A percentile compares a stretch with the other conserved stretches of the same genome.
phyloP scores from a whole-genome alignment of 2,329 filamentous ascomycete species.

The Botrytis paeoniae region DNA sequence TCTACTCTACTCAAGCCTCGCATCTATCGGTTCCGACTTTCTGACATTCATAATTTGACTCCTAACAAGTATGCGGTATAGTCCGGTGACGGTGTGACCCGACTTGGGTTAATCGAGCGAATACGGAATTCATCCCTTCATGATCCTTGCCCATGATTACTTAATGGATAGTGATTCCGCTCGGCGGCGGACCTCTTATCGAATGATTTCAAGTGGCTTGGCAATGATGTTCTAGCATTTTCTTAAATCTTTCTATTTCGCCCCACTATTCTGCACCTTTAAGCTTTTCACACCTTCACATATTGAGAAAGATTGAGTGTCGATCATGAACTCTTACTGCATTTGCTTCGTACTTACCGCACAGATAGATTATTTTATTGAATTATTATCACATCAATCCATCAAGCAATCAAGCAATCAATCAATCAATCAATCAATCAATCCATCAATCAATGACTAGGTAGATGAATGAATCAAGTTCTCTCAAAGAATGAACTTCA shows the following conservation, averaged over 20 bases:
- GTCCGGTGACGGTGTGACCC: background rate
- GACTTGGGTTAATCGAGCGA: background rate
- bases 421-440: too few relatives aligned
- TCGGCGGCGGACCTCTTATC: conserved; percentile 1
- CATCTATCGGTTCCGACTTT: background rate
- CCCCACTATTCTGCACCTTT: background rate
- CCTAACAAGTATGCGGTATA: background rate
- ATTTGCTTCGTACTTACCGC: background rate
- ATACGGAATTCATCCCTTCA: background rate
- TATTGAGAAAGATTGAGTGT: background rate
- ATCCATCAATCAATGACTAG: background rate
- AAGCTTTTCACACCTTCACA: background rate
- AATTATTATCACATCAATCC: background rate
- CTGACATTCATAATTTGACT: background rate
- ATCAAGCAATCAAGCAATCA: too few relatives aligned
- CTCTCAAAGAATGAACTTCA: background rate
- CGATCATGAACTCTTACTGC: background rate
- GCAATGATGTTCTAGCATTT: background rate
- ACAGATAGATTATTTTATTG: background rate
- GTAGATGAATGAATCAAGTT: too few relatives aligned
- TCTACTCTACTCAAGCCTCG: background rate
- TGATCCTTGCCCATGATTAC: background rate
- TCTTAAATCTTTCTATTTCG: background rate
- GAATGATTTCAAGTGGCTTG: conserved; percentile 9
- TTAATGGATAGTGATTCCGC: background rate